Conservation (phyloP, 805 yeast genomes). For the Candida silvicultrix region DNA sequence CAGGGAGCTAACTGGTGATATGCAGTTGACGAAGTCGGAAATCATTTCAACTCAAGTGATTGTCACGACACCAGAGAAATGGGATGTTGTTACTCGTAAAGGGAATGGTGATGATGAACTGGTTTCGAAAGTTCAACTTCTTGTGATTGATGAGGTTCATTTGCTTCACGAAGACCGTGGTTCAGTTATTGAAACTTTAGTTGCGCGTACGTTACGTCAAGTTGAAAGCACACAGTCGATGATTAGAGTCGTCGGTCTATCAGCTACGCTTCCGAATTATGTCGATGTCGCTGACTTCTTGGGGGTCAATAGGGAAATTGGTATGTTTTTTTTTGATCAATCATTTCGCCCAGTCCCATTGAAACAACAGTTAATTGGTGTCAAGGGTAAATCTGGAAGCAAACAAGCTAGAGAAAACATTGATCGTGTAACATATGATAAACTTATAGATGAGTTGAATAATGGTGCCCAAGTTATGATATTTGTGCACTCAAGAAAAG, state of each 20-base stretch:
- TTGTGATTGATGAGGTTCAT: conserved; percentile 96
- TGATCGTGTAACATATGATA: conserved; percentile 72
- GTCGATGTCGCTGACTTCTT: conserved; percentile 92
- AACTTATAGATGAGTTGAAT: conserved; percentile 57
- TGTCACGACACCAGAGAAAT: conserved; percentile 93
- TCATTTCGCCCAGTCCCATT: conserved; percentile 92
- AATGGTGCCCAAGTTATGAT: conserved; percentile 91
- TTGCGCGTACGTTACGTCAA: conserved; percentile 89
- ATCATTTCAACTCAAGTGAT: conserved; percentile 78
- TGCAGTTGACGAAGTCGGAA: conserved; percentile 82
- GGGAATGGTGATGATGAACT: conserved; percentile 83
- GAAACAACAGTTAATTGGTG: conserved; percentile 83
- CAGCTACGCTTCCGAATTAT: conserved; percentile 90
- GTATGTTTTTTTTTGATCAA: conserved; percentile 92
- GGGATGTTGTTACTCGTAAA: conserved; percentile 97
- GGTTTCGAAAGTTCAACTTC: conserved; percentile 73
- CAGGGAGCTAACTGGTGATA: conserved; percentile 88
- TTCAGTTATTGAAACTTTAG: conserved; percentile 91
- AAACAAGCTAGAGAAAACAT: conserved; percentile 61
- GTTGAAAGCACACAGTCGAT: conserved; percentile 91
- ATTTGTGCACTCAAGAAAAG: conserved; percentile 93
- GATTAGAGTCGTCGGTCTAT: conserved; percentile 89
- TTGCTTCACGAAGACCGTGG: conserved; percentile 96
- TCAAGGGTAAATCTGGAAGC: conserved; percentile 78
- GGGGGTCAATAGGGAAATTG: conserved; percentile 83